Base-by-base conservation (phyloP, 2,329 filamentous ascomycete genomes). In the Aspergillus fumigatiaffinis region DNA sequence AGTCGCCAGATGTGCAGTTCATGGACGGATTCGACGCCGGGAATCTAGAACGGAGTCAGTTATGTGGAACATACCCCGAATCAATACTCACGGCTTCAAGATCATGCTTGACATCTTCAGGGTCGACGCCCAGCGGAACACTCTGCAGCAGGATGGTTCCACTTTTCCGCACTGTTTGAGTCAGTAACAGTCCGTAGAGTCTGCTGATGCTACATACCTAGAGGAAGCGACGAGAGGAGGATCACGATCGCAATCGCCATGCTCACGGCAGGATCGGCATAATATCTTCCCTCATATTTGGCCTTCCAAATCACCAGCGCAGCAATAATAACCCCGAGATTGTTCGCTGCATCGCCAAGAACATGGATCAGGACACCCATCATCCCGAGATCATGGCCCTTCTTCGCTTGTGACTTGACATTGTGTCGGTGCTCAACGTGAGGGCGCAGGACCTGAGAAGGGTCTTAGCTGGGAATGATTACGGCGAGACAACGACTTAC, bases 1-100 rank as follows among this genome's bases (percentile, higher is more conserved):
- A 91, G 77, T 2, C 84, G 80, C 88, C 88, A 91, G 58, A 90
- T 81, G 63, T 89, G 87, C 21, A 91, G 77, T 63, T 91, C 86
- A 62, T 90, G 87, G 20, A 91, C 80, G 0, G 84, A 85, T 23
- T 82, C 69, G 44, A 91, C 79, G 1, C 87, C 87, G 0, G 0
- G 81, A 35, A 90, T 85, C 80, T 85, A 47, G 6, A 35, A 32
- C 9, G 10, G 28, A 4, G 28, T 29, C 1, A 29, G 4, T 25
- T 4, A 52, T 6, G 21, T 21, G 10, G 3, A 23, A 12, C 23
- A 53, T 68, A 68, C 59, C 20, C 20, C 12, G 29, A 12, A 35
- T 14, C 6, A 20, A 20, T 35, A 61, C 66, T 17, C 67, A 85
- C 84, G 70, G 80, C 82, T 68, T 89, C 85, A 0, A 91, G 77